Conservation (phyloP, 257 asterid species). For the Lycium barbarum region DNA sequence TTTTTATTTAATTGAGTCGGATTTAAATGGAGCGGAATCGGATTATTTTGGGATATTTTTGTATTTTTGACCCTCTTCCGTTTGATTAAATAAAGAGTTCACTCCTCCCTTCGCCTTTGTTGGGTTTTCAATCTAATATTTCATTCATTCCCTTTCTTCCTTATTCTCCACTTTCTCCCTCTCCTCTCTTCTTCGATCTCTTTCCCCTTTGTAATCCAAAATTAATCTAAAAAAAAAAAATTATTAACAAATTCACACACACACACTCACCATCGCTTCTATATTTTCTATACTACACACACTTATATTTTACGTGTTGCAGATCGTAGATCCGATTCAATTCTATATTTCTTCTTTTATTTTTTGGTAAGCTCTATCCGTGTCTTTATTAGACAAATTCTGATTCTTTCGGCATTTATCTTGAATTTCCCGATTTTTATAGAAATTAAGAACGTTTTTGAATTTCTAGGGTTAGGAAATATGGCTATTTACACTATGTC, state of each 20-base stretch:
- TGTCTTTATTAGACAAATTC: neutral
- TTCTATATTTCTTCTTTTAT: slow-evolving; percentile 24
- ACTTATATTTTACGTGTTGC: slow-evolving; percentile 17
- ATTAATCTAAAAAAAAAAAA: neutral
- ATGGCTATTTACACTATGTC: neutral
- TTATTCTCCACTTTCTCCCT: neutral
- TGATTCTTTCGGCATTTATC: neutral
- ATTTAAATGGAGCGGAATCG: too few relatives aligned
- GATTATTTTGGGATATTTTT: too few relatives aligned
- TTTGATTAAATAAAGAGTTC: too few relatives aligned
- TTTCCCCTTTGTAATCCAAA: slow-evolving; percentile 21
- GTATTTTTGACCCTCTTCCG: too few relatives aligned
- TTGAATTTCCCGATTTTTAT: neutral
- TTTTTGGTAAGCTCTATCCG: slow-evolving; percentile 40
- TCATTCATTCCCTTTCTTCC: neutral
- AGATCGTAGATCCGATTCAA: slow-evolving; percentile 63
- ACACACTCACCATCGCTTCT: neutral
- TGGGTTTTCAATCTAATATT: slow-evolving; percentile 16
- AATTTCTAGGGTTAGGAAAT: slow-evolving; percentile 29
- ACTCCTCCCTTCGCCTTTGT: neutral
- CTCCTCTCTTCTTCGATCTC: neutral
- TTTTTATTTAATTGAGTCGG: too few relatives aligned
- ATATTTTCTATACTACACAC: neutral
- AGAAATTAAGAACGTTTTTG: neutral
- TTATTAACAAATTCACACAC: neutral